These are phyloP conservation scores for Psilocybe sp. DNA, from an alignment of 768 basidiomycete genomes.

Conservation along the genomic window DNA sequence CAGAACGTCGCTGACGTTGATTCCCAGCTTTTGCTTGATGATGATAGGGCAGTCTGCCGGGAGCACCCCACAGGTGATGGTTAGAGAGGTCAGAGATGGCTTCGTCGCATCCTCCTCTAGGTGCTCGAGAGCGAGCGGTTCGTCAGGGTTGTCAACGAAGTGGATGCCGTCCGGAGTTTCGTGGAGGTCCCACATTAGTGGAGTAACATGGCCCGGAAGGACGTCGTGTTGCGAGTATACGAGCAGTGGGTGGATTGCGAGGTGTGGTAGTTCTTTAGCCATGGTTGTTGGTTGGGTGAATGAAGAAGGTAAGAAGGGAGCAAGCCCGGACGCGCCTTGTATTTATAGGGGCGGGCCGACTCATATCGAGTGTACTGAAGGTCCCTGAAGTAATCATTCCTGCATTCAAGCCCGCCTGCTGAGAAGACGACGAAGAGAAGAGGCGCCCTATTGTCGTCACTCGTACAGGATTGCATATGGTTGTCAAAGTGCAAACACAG, in stretches of 20 bases:
- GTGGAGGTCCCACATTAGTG: constrained; percentile 43
- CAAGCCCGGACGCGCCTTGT: too few relatives aligned
- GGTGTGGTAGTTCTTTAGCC: constrained; percentile 19
- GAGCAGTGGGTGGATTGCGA: constrained; percentile 34
- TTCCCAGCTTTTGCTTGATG: constrained; percentile 36
- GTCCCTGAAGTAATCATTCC: too few relatives aligned
- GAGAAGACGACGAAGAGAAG: too few relatives aligned
- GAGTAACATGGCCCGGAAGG: constrained; percentile 22
- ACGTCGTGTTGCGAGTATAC: constrained; percentile 33
- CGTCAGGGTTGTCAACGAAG: constrained; percentile 12
- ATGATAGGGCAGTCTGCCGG: constrained; percentile 40
- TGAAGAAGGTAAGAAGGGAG: neutral
- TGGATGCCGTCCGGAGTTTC: neutral
- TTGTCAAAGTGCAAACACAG: too few relatives aligned
- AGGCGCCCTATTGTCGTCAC: too few relatives aligned
- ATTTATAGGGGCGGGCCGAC: too few relatives aligned
- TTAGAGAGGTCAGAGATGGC: constrained; percentile 37
- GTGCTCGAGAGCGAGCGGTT: constrained; percentile 25
- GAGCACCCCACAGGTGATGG: constrained; percentile 45
- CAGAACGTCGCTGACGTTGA: constrained; percentile 51
- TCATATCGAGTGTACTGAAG: too few relatives aligned
- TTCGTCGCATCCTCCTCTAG: constrained; percentile 40
- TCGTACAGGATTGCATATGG: constrained; percentile 2
- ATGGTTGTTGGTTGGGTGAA: neutral
- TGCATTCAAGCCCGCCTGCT: too few relatives aligned